Percentiles rank a stretch among this genome's conserved stretches.
These are phyloP conservation scores for Penicillium hesseltinei DNA, from an alignment of 2,329 filamentous ascomycete species.

Conservation along the genomic window DNA sequence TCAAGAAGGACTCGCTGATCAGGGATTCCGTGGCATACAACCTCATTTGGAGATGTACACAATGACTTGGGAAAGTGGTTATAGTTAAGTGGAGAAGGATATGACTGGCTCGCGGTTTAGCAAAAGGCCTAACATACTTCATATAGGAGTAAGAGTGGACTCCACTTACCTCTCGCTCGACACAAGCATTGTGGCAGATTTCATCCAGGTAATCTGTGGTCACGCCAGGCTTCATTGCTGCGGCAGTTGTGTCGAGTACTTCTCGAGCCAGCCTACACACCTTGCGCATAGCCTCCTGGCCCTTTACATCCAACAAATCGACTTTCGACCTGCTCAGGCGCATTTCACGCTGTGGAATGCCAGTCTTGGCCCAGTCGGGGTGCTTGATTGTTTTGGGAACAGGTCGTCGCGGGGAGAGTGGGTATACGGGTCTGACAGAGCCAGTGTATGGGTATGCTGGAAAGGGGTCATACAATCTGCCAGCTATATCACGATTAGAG, in stretches of 20 bases:
- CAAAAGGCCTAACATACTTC: neutral
- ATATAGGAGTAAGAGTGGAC: no score
- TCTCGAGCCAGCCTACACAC: slow-evolving; percentile 79
- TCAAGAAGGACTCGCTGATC: slow-evolving; percentile 79
- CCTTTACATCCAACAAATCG: slow-evolving; percentile 70
- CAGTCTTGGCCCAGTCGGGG: slow-evolving; percentile 79
- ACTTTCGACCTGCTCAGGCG: slow-evolving; percentile 70
- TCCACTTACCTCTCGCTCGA: slow-evolving; percentile 69
- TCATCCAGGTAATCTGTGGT: slow-evolving; percentile 90
- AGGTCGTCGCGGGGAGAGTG: slow-evolving; percentile 65
- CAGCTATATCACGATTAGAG: slow-evolving; percentile 72
- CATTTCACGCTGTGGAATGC: slow-evolving; percentile 61
- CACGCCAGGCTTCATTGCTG: slow-evolving; percentile 74
- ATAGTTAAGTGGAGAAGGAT: slow-evolving; percentile 89
- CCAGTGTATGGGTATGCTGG: slow-evolving; percentile 79
- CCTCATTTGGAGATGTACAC: slow-evolving; percentile 88
- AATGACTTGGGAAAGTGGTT: slow-evolving; percentile 91
- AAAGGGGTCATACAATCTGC: slow-evolving; percentile 81
- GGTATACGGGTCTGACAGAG: slow-evolving; percentile 75
- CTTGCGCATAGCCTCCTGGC: slow-evolving; percentile 81
- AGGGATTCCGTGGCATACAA: slow-evolving; percentile 94
- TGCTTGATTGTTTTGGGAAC: slow-evolving; percentile 73
- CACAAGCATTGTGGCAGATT: slow-evolving; percentile 82
- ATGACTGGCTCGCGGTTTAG: slow-evolving; percentile 60
- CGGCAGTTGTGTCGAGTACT: slow-evolving; percentile 82